A percentile compares a stretch with the other conserved stretches of the same genome.
phyloP scores from a whole-genome alignment of 768 basidiomycete genomes.

The Collybia nuda region DNA sequence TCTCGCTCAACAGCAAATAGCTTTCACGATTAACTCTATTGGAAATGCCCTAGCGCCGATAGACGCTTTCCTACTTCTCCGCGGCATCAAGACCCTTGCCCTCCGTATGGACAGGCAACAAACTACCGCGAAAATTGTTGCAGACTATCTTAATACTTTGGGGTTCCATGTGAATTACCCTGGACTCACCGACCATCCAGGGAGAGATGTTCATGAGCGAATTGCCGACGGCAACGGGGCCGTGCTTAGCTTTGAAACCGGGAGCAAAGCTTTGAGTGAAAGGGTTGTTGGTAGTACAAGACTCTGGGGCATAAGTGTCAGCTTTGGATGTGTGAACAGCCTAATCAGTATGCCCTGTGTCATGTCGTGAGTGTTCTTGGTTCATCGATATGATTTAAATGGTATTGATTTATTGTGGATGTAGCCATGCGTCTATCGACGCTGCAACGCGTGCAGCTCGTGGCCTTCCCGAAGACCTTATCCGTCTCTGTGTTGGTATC shows the following conservation, averaged over 20 bases:
- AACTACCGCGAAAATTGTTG: slow-evolving; percentile 76
- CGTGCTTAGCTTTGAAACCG: slow-evolving; percentile 93
- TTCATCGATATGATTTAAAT: slow-evolving; percentile 6
- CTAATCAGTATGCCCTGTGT: slow-evolving; percentile 99
- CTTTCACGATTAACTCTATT: slow-evolving; percentile 88
- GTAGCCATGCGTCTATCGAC: slow-evolving; percentile 96
- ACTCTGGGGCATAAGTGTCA: slow-evolving; percentile 97
- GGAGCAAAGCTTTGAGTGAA: slow-evolving; percentile 87
- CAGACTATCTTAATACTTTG: slow-evolving; percentile 77
- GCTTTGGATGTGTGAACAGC: slow-evolving; percentile 97
- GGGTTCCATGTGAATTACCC: slow-evolving; percentile 95
- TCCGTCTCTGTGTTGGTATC: slow-evolving; percentile 96
- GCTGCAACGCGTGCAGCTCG: slow-evolving; percentile 93
- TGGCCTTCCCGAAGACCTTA: slow-evolving; percentile 97
- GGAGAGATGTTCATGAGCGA: slow-evolving; percentile 83
- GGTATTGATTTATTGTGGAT: slow-evolving; percentile 5
- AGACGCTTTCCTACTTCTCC: slow-evolving; percentile 93
- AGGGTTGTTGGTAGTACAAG: slow-evolving; percentile 89
- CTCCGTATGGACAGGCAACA: slow-evolving; percentile 96
- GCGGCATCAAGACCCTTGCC: slow-evolving; percentile 95
- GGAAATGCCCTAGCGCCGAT: slow-evolving; percentile 95
- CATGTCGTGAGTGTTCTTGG: slow-evolving; percentile 83
- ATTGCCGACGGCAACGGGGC: slow-evolving; percentile 92
- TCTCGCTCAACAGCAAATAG: slow-evolving; percentile 60
- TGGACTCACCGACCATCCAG: slow-evolving; percentile 79